A percentile compares a stretch with the other conserved stretches of the same genome.
phyloP scores from a whole-genome alignment of 305 asterid genomes.

The Fraxinus sp. region DNA sequence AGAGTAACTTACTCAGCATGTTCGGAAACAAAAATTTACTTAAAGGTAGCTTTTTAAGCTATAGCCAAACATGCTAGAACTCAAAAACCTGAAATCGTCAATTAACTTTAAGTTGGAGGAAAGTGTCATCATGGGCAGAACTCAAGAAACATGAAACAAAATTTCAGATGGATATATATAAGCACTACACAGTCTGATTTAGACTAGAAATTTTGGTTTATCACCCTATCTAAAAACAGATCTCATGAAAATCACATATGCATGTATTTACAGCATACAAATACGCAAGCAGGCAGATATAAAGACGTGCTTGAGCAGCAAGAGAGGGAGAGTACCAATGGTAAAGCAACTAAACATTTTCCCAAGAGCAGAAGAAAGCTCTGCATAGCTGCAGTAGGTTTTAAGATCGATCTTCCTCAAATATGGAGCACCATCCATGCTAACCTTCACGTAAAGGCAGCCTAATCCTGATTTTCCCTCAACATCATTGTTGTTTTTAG shows the following conservation, averaged over 20 bases:
- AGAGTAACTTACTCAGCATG: not conserved
- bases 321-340: constrained; percentile 46
- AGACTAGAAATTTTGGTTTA: not conserved
- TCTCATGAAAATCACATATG: not conserved
- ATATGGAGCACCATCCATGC: constrained; percentile 96
- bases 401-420: constrained; percentile 86
- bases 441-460: constrained; percentile 73
- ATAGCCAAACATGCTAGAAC: not conserved
- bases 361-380: constrained; percentile 81
- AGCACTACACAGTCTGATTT: not conserved
- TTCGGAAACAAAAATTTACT: not conserved
- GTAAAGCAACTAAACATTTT: constrained; percentile 92
- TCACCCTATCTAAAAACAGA: not conserved
- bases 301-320: not conserved
- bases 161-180: not conserved
- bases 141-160: not conserved
- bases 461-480: constrained; percentile 41
- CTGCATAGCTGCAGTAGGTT: constrained; percentile 53
- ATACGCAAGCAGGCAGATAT: not conserved
- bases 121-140: not conserved
- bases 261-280: not conserved
- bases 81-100: not conserved
- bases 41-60: not conserved
- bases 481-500: constrained; percentile 40
- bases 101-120: not conserved